Evolutionary conservation across 257 asterid genomes (phyloP), one percentile per base, ranked within the genome.

Genomic region (Nicotiana attenuata): DNA sequence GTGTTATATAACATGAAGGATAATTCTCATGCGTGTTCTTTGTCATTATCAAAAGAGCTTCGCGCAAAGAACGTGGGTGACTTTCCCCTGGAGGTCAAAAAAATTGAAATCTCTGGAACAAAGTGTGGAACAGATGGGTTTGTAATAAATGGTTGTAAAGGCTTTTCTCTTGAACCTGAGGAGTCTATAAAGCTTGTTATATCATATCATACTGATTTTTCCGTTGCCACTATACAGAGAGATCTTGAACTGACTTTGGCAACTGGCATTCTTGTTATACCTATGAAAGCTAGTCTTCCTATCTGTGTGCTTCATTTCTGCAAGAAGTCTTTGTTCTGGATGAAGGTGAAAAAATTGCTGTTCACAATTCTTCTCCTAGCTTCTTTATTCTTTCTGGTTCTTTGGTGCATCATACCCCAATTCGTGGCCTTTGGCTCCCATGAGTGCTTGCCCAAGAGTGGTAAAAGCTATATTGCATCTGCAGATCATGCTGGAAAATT

Each of bases 51-150:
- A 8, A 96, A 91, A 88, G 97, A 90, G 89, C 84, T 96, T 20
- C 84, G 88, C 52, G 98, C 91, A 22, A 94, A 92, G 91, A 96
- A 96, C 82, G 85, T 52, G 60, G 98, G 99, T 13, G 98, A 96
- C 83, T 81, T 96, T 57, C 92, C 98, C 38, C 79, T 96, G 84
- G 92, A 92, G 86, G 91, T 96, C 17, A 78, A 75, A 20, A 86
- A 87, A 66, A 81, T 91, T 41, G 89, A 82, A 78, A 91, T 94
- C 84, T 94, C 99, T n/a, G 98, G 99, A 29, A 82, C 92, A 29
- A 90, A 90, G 66, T 94, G 97, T 86, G 90, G 89, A 59, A 84
- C 88, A 77, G 97, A 92, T 82, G 98, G 99, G 76, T 96, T 96
- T 87, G 17, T 55, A 7, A 89, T 93, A 56, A 87, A 84, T 82